These are phyloP conservation scores for Dicorynia guianensis DNA, from an alignment of 306 rosid species.

Conservation along the genomic window DNA sequence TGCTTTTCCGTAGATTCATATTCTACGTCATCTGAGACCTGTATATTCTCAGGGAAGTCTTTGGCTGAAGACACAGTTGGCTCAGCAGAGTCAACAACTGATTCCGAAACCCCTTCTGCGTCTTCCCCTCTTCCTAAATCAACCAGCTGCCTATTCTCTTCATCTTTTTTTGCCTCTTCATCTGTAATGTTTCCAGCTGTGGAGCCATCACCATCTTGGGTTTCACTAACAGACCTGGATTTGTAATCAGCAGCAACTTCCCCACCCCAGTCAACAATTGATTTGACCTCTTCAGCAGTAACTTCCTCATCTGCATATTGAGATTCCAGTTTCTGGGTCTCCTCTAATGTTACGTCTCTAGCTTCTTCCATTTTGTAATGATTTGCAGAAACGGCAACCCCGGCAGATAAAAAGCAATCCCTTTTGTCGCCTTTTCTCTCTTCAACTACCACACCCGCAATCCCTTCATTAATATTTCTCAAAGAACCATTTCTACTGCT, in stretches of 20 bases:
- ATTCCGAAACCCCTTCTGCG: slow-evolving; percentile 32
- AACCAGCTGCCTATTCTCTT: slow-evolving; percentile 24
- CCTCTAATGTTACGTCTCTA: slow-evolving; percentile 46
- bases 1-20: slow-evolving; percentile 35
- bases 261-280: slow-evolving; percentile 16
- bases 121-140: slow-evolving; percentile 32
- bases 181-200: slow-evolving; percentile 20
- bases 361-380: slow-evolving; percentile 55
- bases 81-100: slow-evolving; percentile 36
- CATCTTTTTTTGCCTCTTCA: slow-evolving; percentile 36
- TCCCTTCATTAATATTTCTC: slow-evolving; percentile 2
- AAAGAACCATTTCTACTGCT: slow-evolving; percentile 3
- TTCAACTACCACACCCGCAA: slow-evolving; percentile 36
- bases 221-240: slow-evolving; percentile 20
- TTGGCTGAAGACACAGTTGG: not conserved
- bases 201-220: slow-evolving; percentile 20
- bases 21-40: slow-evolving; percentile 23
- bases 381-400: slow-evolving; percentile 19
- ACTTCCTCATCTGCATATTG: slow-evolving; percentile 34
- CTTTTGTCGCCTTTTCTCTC: slow-evolving; percentile 22
- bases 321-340: slow-evolving; percentile 38
- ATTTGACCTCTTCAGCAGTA: slow-evolving; percentile 34
- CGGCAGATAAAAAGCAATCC: slow-evolving; percentile 5
- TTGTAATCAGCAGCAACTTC: slow-evolving; percentile 34
- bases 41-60: slow-evolving; percentile 14